These are phyloP conservation scores for Ceriops tagal DNA, from an alignment of 345 rosid genomes.

Conservation along the genomic window DNA sequence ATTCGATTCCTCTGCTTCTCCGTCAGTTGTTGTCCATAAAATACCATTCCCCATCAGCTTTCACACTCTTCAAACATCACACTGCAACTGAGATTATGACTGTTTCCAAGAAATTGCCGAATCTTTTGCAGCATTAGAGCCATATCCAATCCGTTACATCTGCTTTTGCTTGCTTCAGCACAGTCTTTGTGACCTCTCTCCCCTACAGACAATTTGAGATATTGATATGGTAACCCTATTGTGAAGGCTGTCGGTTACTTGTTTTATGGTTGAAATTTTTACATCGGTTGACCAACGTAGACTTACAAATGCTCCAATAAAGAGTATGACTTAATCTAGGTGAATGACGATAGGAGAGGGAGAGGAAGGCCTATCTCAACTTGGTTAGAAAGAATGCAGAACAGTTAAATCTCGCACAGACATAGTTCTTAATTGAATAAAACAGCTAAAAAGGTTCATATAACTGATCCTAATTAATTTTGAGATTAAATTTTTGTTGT, in stretches of 20 bases:
- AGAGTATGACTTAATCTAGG: no score
- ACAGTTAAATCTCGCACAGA: no score
- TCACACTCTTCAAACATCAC: conserved; percentile 11
- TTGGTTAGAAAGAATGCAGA: no score
- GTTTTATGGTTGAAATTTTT: conserved; percentile 12
- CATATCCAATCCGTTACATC: conserved; percentile 14
- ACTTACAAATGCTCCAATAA: no score
- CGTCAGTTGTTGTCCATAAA: background rate
- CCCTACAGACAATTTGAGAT: conserved; percentile 28
- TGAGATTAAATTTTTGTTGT: no score
- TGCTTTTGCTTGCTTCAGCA: conserved; percentile 27
- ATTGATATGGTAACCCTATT: conserved; percentile 1
- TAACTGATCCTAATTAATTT: no score
- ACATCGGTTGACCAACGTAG: no score
- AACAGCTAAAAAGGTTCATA: no score
- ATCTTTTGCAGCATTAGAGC: conserved; percentile 29
- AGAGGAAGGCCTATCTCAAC: no score
- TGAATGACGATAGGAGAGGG: no score
- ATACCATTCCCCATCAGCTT: background rate
- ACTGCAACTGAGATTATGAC: conserved; percentile 24
- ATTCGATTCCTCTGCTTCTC: conserved; percentile 1
- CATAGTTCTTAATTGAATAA: no score
- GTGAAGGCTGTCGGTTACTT: conserved; percentile 3
- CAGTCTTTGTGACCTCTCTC: conserved; percentile 22
- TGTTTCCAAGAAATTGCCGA: conserved; percentile 13